Base-by-base conservation (phyloP, 192 early-diverging fungal genomes). In the Piromyces finnis region DNA sequence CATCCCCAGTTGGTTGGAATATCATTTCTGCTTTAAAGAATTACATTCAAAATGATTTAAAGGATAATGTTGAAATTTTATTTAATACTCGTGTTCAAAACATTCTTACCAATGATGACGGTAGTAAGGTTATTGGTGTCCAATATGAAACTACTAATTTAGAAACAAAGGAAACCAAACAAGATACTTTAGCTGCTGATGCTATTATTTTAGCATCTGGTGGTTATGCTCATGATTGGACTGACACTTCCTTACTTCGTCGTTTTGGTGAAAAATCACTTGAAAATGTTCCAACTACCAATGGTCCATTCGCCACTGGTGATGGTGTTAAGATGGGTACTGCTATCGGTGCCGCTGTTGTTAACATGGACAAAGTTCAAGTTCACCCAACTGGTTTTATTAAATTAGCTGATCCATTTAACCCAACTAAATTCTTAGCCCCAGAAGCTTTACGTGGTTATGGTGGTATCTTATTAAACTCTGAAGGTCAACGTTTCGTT, bases 1-100 rank as follows among this genome's bases (percentile, higher is more conserved):
- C 84, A 22, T 80, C 79, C n/a, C 81, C 84, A 7, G 83, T 85
- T 5, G 84, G 84, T 18, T 85, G 81, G 81, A 83, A 85, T 78
- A 84, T 85, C 30, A 84, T 80, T 77, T 30, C 29, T 22, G 79
- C 11, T 0, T 30, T 80, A 29, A 29, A 22, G 11, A 77, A 29
- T 12, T 80, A 80, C 26, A 13, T 80, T 68, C 26, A 26, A 11
- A 26, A 80, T 18, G 29, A 41, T 13, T 78, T 80, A 30, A 77
- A 78, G 13, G 36, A 80, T 11, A 5, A 41, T 22, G 79, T 80
- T 29, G 26, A 26, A 26, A n/a, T 30, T 11, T 12, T 80, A 28
- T 18, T 18, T 6, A 80, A 41, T n/a, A 28, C 78, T 78, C 79
- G 51, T 30, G 79, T 41, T 9, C 27, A 77, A 41, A 16, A 80